Conservation (phyloP, 2,329 filamentous ascomycete species). For the Curvularia sp. region DNA sequence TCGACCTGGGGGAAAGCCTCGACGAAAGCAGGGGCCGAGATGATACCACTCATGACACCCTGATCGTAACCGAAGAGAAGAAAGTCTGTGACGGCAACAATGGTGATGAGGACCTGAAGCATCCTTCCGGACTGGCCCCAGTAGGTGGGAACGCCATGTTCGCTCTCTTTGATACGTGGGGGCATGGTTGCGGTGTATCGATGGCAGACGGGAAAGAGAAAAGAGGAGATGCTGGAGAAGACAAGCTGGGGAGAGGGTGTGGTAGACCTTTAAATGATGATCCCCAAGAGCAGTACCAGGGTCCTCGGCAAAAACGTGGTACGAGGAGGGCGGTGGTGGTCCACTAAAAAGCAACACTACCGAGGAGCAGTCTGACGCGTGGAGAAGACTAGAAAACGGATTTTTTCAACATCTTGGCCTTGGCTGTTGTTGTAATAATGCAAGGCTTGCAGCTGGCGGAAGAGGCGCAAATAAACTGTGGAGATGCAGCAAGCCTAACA, state of each 20-base stretch:
- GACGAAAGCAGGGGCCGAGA: constrained; percentile 47
- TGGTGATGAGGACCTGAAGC: constrained; percentile 46
- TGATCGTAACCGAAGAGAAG: constrained; percentile 59
- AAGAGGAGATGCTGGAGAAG: constrained; percentile 27
- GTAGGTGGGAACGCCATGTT: constrained; percentile 38
- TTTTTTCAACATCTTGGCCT: constrained; percentile 38
- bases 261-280: constrained; percentile 35
- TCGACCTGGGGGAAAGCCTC: constrained; percentile 48
- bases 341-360: constrained; percentile 33
- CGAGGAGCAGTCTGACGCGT: constrained; percentile 31
- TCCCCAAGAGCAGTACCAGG: constrained; percentile 21
- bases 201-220: constrained; percentile 27
- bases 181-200: constrained; percentile 31
- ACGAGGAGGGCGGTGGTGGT: constrained; percentile 20
- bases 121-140: constrained; percentile 41
- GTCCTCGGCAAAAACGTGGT: constrained; percentile 26
- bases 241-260: constrained; percentile 25
- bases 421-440: constrained; percentile 37
- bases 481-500: constrained; percentile 36
- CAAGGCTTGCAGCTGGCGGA: constrained; percentile 31
- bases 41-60: constrained; percentile 53
- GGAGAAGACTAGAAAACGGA: constrained; percentile 39
- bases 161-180: constrained; percentile 34
- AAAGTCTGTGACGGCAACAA: constrained; percentile 56
- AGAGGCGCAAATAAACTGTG: constrained; percentile 39